Evolutionary conservation across 768 basidiomycete species (phyloP), one percentile per base, ranked within the genome.

Genomic region (Filobasidium floriforme): DNA sequence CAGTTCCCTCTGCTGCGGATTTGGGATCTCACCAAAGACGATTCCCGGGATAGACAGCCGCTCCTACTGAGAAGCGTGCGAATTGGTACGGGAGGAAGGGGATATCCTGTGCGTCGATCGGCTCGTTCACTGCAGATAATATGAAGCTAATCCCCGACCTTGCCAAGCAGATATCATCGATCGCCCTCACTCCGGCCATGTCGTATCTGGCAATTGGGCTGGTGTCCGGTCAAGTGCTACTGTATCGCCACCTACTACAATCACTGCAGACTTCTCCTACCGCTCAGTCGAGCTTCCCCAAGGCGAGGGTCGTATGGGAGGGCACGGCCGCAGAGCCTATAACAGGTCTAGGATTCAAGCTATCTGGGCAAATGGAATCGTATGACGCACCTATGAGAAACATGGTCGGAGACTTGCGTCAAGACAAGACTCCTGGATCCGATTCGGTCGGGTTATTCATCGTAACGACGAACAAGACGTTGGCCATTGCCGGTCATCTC

Each of bases 231-330:
- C 89, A 89, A 0, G 93, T 96, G 18, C 82, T 98, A 10, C 82
- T 96, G 18, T 94, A 90, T 76, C 86, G 90, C 7, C 90, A 97
- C 73, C 82, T 97, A 22, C 88, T 93, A 76, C 92, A 97, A 75
- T 92, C 92, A 0, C 82, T 94, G 41, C 83, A 87, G 1, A 85
- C 89, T 0, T 55, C 19, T 85, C 87, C 12, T 79, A 82, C 19
- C 83, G 66, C 88, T 5, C 80, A 91, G 12, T 87, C 87, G 14
- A 78, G 87, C 7, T 79, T 97, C n/a, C 92, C 92, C 0, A 97
- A 96, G 80, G 84, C 88, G 11, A 86, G 89, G 26, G 83, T 86
- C 0, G 81, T 98, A 1, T 89, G 91, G 73, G 91, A 97, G 72
- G 77, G 75, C 6, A 87, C 88, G 1, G 82, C 87, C 0, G 83